Base-by-base conservation (phyloP, 805 yeast genomes). In the Hanseniaspora meyeri region DNA sequence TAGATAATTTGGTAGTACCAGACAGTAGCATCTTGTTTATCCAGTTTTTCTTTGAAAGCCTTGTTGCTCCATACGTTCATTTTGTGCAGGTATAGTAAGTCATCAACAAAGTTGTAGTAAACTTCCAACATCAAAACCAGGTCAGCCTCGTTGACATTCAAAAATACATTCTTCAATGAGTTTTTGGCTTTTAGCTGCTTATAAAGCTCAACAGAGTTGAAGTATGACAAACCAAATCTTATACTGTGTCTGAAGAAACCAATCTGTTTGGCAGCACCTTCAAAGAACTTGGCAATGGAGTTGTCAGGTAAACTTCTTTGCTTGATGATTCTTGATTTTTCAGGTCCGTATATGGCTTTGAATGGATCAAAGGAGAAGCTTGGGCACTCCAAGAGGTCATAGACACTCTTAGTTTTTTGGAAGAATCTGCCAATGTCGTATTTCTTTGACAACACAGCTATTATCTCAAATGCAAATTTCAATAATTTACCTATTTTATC, bases 151-250 rank as follows among this genome's bases (percentile, higher is more conserved):
- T 73, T 78, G 38, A 76, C 62, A 68, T 74, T 72, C 12, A 64
- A 61, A 29, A 47, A 19, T 12, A 10, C 11, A 19, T 39, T 38
- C 11, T 39, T 20, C 7, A 34, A 32, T 31, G 31, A 19, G 6
- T 39, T 36, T 39, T 47, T 54, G 19, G 59, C 51, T 1, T 51
- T 58, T 0, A 79, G 12, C 59, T 74, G 75, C 19, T 60, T 60
- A 34, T 65, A 50, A 17, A 78, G 60, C 29, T 70, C 66, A 39
- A 75, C 64, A 2, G 80, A 43, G 60, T 83, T 73, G 66, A 82
- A 80, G 1, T 88, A 88, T 7, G 85, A 74, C 47, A 81, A 78
- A 43, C 90, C 91, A 59, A 83, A 83, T 61, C 91, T 74, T 61
- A 84, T 68, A 55, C 81, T 74, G 63, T 82, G 87, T 67, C 93